Percentiles rank a stretch among this genome's conserved stretches.
These are phyloP conservation scores for Lunularia cruciata DNA, from an alignment of 225 moss, liverwort and hornwort species.

Conservation along the genomic window DNA sequence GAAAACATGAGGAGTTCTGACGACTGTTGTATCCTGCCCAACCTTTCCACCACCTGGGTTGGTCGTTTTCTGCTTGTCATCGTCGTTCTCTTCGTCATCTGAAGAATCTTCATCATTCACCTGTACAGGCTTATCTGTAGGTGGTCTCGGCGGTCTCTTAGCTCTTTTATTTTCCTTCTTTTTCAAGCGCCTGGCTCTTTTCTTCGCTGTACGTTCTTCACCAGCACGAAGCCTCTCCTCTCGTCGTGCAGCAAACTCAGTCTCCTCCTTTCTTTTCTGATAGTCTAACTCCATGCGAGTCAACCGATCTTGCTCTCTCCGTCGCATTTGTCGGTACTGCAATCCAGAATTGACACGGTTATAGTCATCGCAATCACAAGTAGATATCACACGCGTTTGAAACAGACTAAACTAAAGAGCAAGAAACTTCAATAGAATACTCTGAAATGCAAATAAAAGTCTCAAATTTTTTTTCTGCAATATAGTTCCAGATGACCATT, in stretches of 20 bases:
- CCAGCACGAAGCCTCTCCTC: constrained; percentile 72
- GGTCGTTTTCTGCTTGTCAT: constrained; percentile 28
- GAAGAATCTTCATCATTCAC: constrained; percentile 32
- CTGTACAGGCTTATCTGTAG: constrained; percentile 12
- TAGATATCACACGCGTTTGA: no score
- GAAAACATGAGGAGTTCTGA: constrained; percentile 39
- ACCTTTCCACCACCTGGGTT: constrained; percentile 26
- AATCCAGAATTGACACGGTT: neutral
- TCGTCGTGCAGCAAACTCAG: constrained; percentile 76
- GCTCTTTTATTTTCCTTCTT: constrained; percentile 82
- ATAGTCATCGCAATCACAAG: no score
- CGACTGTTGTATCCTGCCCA: constrained; percentile 29
- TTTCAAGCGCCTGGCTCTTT: constrained; percentile 83
- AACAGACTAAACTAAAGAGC: no score
- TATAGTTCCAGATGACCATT: no score
- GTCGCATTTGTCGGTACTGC: constrained; percentile 97
- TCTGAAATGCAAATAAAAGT: no score
- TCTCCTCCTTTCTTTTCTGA: constrained; percentile 73
- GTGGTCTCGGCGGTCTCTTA: constrained; percentile 57
- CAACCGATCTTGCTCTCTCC: constrained; percentile 95
- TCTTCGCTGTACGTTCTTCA: constrained; percentile 93
- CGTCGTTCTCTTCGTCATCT: constrained; percentile 28
- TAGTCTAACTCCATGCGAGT: constrained; percentile 93
- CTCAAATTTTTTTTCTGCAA: no score
- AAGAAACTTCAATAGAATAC: no score